Evolutionary conservation across 805 yeast genomes (phyloP), one percentile per base, ranked within the genome.

Genomic region (Starmerella riodocensis): DNA sequence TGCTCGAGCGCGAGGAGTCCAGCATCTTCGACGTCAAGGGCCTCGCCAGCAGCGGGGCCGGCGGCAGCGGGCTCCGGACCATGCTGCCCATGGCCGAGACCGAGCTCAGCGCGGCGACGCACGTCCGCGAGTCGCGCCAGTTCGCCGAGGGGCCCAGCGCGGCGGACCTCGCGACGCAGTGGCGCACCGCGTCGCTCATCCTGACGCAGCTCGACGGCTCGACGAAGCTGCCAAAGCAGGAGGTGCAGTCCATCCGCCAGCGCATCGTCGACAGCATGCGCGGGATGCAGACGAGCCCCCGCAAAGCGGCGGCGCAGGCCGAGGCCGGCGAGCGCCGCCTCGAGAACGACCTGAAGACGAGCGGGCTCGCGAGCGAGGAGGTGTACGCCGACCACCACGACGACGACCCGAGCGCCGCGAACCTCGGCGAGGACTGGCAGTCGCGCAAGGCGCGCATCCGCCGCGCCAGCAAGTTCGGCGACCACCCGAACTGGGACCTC

Each of bases 131-230:
- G 34, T 29, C 41, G n/a, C 40, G 34, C 21, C 46, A 46, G 28
- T 37, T 17, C 25, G 32, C 40, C 25, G 36, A 34, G 21, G 47
- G 44, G 14, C 49, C 49, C 4, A 61, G 57, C 29, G 64, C 70
- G 5, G 66, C 73, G 34, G 76, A 73, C 45, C 59, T 84, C 26
- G 93, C 95, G 0, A 78, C 83, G 7, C 97, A 91, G 58, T 83
- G 91, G 88, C 71, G 96, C 50, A 86, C 93, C 21, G 96, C 98
- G 0, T 82, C 96, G 1, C 81, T 91, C 4, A 91, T 91, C 94
- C 63, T 91, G 21, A 75, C 85, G 8, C 98, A 91, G 57, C 62
- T 91, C 23, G 96, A 91, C 43, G 71, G 75, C 13, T 67, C 67
- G 30, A 39, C 56, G 19, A 54, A 53, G 40, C 54, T 63, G 14